These are phyloP conservation scores for Cystoisospora suis DNA, from an alignment of 169 alveolate genomes.

Conservation along the genomic window DNA sequence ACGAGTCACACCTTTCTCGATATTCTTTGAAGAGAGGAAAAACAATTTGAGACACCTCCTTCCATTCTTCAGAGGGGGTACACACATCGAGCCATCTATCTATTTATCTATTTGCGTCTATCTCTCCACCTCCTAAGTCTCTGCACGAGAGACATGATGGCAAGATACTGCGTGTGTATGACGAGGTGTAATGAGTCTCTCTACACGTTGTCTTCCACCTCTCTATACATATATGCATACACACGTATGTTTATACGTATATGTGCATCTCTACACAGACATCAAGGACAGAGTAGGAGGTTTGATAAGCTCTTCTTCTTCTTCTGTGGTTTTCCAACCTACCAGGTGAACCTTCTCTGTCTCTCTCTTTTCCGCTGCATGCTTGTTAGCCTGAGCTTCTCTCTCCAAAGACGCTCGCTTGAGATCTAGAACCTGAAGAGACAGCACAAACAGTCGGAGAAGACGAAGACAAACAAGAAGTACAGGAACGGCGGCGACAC, in stretches of 20 bases:
- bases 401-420: slow-evolving; percentile 21
- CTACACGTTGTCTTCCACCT: background rate
- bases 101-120: background rate
- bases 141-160: background rate
- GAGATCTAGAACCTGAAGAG: background rate
- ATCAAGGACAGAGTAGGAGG: background rate
- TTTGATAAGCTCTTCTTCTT: no score
- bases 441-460: background rate
- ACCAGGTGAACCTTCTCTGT: slow-evolving; percentile 17
- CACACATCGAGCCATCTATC: background rate
- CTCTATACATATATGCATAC: background rate
- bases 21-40: no score
- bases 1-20: no score
- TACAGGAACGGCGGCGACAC: no score
- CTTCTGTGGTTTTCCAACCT: no score
- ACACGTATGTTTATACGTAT: background rate
- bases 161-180: background rate
- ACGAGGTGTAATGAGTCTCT: background rate
- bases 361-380: slow-evolving; percentile 3
- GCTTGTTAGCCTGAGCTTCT: slow-evolving; percentile 14
- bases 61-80: no score
- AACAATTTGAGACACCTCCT: no score
- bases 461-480: background rate
- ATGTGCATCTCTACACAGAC: background rate
- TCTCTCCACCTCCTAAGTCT: background rate